Evolutionary conservation across 495 filamentous ascomycete species (phyloP).

Genomic region (Penicillium antarcticum): DNA sequence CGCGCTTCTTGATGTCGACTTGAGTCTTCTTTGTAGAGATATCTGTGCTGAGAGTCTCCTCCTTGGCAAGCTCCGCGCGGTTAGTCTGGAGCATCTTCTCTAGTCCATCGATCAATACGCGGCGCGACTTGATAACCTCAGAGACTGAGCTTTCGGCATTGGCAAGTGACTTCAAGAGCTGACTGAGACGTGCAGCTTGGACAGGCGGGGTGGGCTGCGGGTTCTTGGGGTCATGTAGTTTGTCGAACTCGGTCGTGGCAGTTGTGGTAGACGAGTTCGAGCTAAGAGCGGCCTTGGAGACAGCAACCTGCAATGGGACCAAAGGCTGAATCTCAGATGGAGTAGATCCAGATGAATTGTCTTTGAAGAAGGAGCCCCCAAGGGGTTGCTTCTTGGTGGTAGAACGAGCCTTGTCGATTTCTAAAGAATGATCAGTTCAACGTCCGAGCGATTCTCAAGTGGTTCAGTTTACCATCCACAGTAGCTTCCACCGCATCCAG

Average conservation of each 20-base stretch:
- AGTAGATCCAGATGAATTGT: conserved; percentile 45
- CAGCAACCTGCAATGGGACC: conserved; percentile 63
- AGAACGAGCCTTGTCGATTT: conserved; percentile 74
- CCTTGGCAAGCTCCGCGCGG: conserved; percentile 61
- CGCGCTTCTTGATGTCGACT: conserved; percentile 73
- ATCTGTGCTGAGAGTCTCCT: conserved; percentile 60
- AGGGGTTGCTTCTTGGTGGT: conserved; percentile 61
- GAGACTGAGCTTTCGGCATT: conserved; percentile 89
- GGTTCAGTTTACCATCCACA: conserved; percentile 61
- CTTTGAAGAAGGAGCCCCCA: conserved; percentile 68
- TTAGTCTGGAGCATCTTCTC: conserved; percentile 79
- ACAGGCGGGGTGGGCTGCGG: conserved; percentile 75
- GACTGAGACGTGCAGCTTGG: conserved; percentile 83
- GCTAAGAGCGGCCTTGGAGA: conserved; percentile 65
- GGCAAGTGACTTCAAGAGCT: conserved; percentile 80
- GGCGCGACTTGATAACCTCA: conserved; percentile 83
- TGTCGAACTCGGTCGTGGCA: conserved; percentile 78
- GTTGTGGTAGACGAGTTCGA: conserved; percentile 59
- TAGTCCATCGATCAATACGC: conserved; percentile 69
- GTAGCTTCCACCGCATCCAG: conserved; percentile 74
- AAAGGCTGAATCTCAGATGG: conserved; percentile 77
- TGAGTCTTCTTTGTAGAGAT: conserved; percentile 58
- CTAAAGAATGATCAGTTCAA: conserved; percentile 36
- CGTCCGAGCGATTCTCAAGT: not conserved
- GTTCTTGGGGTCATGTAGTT: conserved; percentile 65